These are phyloP conservation scores for Nakataea oryzae DNA, from an alignment of 2,329 filamentous ascomycete genomes.

Conservation along the genomic window DNA sequence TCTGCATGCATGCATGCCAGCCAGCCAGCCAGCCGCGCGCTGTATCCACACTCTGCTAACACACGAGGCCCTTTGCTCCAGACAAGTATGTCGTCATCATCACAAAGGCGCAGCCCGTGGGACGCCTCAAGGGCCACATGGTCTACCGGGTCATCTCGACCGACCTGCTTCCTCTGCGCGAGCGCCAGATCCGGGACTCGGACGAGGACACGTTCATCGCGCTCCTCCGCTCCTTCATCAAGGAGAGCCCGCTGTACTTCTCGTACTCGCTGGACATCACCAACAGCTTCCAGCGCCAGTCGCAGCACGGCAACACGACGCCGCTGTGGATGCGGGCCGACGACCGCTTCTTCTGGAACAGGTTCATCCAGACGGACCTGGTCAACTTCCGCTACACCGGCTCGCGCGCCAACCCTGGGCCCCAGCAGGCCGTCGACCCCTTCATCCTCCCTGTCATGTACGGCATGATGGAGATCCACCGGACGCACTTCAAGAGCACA, in stretches of 20 bases:
- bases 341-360: conserved; percentile 98
- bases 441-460: conserved; percentile 95
- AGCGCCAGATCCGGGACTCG: conserved; percentile 79
- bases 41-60: conserved; percentile 2
- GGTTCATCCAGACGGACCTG: conserved; percentile 80
- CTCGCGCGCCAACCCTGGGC: conserved; percentile 51
- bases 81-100: conserved; percentile 97
- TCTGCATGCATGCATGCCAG: background rate
- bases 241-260: conserved; percentile 88
- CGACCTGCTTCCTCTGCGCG: conserved; percentile 87
- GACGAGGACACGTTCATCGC: conserved; percentile 89
- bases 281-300: conserved; percentile 91
- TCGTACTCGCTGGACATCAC: conserved; percentile 96
- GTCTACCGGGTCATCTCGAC: conserved; percentile 87
- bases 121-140: conserved; percentile 88
- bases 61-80: conserved; percentile 14
- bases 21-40: too few species aligned
- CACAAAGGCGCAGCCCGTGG: conserved; percentile 85
- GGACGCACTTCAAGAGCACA: conserved; percentile 75
- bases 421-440: conserved; percentile 71
- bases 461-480: conserved; percentile 86
- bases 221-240: conserved; percentile 72
- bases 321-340: conserved; percentile 90
- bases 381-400: conserved; percentile 72
- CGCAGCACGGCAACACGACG: conserved; percentile 57